A percentile compares a stretch with the other conserved stretches of the same genome.
These are phyloP conservation scores for Fusarium continuum DNA, from an alignment of 2,329 filamentous ascomycete genomes.

Conservation along the genomic window DNA sequence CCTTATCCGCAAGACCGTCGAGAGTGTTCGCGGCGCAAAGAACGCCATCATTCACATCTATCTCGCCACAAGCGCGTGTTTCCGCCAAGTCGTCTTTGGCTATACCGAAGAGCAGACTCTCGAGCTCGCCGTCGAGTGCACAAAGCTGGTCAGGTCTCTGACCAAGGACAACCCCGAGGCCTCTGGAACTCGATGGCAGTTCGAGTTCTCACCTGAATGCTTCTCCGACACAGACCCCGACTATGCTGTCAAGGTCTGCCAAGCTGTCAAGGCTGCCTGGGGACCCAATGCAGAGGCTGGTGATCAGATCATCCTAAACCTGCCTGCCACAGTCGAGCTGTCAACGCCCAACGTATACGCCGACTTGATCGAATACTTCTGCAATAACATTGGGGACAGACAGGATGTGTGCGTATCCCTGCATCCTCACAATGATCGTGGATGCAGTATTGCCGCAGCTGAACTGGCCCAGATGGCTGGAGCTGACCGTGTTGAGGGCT, in stretches of 20 bases:
- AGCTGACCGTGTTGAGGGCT: constrained; percentile 92
- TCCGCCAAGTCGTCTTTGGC: constrained; percentile 89
- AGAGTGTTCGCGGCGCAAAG: constrained; percentile 87
- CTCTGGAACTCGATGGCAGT: constrained; percentile 73
- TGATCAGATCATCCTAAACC: constrained; percentile 89
- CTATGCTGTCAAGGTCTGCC: constrained; percentile 83
- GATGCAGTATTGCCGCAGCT: constrained; percentile 87
- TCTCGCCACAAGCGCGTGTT: constrained; percentile 94
- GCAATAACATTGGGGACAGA: constrained; percentile 84
- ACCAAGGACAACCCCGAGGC: constrained; percentile 79
- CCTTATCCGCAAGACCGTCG: constrained; percentile 85
- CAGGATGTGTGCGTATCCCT: constrained; percentile 86
- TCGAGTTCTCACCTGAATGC: constrained; percentile 85
- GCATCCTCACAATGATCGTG: constrained; percentile 94
- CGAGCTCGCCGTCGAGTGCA: constrained; percentile 83
- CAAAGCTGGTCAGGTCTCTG: constrained; percentile 85
- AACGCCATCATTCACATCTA: constrained; percentile 97
- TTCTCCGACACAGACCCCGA: constrained; percentile 92
- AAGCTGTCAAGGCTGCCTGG: constrained; percentile 95
- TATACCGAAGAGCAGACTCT: constrained; percentile 85
- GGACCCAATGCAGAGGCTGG: constrained; percentile 75
- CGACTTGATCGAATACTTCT: constrained; percentile 97
- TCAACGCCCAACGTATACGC: constrained; percentile 94
- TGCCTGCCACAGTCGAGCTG: constrained; percentile 96
- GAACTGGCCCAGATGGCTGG: constrained; percentile 97